Percentiles rank a stretch among this genome's conserved stretches.
phyloP scores from a whole-genome alignment of 2,329 filamentous ascomycete genomes.

The Aspergillus jensenii region DNA sequence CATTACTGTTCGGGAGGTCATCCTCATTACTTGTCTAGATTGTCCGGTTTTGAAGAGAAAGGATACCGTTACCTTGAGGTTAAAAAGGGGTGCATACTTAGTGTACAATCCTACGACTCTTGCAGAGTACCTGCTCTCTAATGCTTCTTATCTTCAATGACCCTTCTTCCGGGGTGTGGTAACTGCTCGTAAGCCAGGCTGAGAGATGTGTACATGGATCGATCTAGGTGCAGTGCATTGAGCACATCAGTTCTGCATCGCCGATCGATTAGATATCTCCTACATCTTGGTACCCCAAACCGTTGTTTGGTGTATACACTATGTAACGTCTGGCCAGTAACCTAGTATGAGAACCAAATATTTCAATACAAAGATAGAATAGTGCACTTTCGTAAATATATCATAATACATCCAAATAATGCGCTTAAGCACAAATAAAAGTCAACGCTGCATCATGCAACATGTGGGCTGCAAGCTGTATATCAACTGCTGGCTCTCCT shows the following conservation, averaged over 20 bases:
- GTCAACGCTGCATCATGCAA: background rate
- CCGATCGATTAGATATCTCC: background rate
- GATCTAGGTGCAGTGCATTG: background rate
- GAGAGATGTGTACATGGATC: background rate
- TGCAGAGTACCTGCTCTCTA: background rate
- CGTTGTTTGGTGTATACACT: background rate
- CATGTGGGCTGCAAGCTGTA: too few species aligned
- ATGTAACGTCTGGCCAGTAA: background rate
- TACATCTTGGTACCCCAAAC: background rate
- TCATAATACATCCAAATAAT: conserved; percentile 6
- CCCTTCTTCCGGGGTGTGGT: background rate
- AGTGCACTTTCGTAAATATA: conserved; percentile 2
- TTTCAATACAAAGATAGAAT: conserved; percentile 5
- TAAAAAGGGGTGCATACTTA: background rate
- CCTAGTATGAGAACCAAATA: background rate
- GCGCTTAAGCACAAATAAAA: background rate
- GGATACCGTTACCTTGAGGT: background rate
- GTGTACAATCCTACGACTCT: background rate
- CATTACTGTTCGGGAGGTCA: background rate
- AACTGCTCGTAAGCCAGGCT: too few species aligned
- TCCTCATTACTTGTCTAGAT: background rate
- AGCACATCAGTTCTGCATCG: background rate
- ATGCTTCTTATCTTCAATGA: background rate
- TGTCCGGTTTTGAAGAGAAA: background rate
- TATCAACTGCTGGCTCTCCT: too few species aligned